Evolutionary conservation across 2,329 filamentous ascomycete genomes (phyloP).

Genomic region (Dactylonectria macrodidyma): DNA sequence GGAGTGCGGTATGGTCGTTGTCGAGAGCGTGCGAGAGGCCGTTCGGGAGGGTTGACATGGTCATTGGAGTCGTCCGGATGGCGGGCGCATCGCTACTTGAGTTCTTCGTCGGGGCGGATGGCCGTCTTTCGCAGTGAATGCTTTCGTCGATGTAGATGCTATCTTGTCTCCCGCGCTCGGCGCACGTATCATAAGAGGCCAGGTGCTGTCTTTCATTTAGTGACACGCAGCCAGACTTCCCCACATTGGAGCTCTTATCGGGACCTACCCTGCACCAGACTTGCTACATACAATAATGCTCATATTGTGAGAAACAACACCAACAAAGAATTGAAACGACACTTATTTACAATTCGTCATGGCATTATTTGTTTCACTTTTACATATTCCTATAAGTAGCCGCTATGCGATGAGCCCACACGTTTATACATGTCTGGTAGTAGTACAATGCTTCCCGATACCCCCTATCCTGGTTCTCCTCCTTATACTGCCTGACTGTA

Average conservation of each 20-base stretch:
- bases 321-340: background rate
- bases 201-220: conserved; percentile 32
- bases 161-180: conserved; percentile 25
- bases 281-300: too few species aligned
- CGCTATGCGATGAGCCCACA: conserved; percentile 38
- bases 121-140: conserved; percentile 15
- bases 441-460: conserved; percentile 30
- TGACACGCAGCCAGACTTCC: conserved; percentile 47
- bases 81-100: conserved; percentile 60
- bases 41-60: conserved; percentile 65
- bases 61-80: conserved; percentile 54
- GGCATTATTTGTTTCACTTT: conserved; percentile 18
- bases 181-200: conserved; percentile 21
- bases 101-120: conserved; percentile 36
- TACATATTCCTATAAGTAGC: conserved; percentile 6
- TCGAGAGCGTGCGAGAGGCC: conserved; percentile 56
- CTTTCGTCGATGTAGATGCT: conserved; percentile 33
- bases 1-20: conserved; percentile 51
- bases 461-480: conserved; percentile 11
- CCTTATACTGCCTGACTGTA: conserved; percentile 77
- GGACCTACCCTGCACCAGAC: conserved; percentile 40
- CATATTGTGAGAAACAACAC: background rate
- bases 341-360: conserved; percentile 3
- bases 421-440: conserved; percentile 34
- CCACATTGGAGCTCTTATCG: conserved; percentile 31